These are phyloP conservation scores for Fusarium coffeatum DNA, from an alignment of 2,329 filamentous ascomycete species.

Conservation along the genomic window DNA sequence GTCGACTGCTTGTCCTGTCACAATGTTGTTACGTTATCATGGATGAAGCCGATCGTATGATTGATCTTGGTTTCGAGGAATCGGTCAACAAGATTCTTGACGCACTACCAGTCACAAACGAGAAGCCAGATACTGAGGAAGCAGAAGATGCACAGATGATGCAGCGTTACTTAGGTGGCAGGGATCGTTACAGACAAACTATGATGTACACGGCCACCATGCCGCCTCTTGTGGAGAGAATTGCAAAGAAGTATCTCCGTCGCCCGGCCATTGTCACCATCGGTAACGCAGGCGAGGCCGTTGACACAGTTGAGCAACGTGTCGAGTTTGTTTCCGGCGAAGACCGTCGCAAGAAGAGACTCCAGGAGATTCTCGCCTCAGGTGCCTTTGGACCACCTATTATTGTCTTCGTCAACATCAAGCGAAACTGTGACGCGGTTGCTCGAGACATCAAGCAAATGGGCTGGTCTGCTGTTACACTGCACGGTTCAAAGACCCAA, in stretches of 20 bases:
- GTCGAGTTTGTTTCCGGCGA: constrained; percentile 92
- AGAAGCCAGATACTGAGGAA: constrained; percentile 93
- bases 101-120: constrained; percentile 89
- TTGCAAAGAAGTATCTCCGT: constrained; percentile 95
- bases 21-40: constrained; percentile 99
- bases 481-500: constrained; percentile 97
- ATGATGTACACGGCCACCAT: constrained; percentile 99
- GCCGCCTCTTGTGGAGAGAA: constrained; percentile 90
- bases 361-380: constrained; percentile 88
- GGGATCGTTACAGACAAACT: constrained; percentile 89
- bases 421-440: constrained; percentile 96
- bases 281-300: constrained; percentile 92
- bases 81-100: constrained; percentile 97
- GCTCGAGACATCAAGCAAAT: constrained; percentile 93
- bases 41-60: constrained; percentile 99
- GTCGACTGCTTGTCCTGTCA: constrained; percentile 88
- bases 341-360: constrained; percentile 95
- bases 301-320: constrained; percentile 97
- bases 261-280: constrained; percentile 95
- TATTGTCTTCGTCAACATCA: constrained; percentile 99
- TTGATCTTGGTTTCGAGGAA: constrained; percentile 97
- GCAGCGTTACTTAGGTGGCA: constrained; percentile 79
- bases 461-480: constrained; percentile 88
- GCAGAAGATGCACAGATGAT: constrained; percentile 90
- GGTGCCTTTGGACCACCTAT: constrained; percentile 87